Conservation (phyloP, 345 rosid genomes). For the Salix caprea region DNA sequence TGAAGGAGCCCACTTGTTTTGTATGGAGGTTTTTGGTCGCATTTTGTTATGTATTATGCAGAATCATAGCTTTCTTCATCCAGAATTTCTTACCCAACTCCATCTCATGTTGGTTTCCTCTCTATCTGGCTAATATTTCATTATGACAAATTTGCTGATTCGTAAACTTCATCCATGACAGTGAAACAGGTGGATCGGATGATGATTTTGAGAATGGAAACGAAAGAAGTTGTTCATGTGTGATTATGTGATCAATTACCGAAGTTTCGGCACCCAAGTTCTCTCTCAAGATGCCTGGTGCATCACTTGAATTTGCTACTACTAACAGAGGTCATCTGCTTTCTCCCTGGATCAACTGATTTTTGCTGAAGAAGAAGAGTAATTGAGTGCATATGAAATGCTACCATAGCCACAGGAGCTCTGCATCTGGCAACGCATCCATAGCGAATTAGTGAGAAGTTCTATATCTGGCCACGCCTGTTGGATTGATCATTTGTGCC, state of each 20-base stretch:
- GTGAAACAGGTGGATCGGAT: constrained; percentile 56
- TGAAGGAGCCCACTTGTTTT: not conserved
- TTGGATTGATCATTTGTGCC: constrained; percentile 34
- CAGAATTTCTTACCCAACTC: not conserved
- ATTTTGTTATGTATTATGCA: not conserved
- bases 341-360: constrained; percentile 13
- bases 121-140: not conserved
- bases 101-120: not conserved
- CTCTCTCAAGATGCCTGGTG: not conserved
- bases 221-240: constrained; percentile 57
- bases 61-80: not conserved
- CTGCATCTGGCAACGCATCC: constrained; percentile 4
- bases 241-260: constrained; percentile 44
- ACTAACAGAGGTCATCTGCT: constrained; percentile 13
- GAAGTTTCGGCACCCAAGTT: not conserved
- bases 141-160: constrained; percentile 8
- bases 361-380: constrained; percentile 10
- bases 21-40: not conserved
- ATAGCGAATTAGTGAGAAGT: not conserved
- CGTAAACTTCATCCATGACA: constrained; percentile 30
- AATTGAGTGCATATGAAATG: constrained; percentile 7
- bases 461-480: not conserved
- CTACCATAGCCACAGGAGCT: constrained; percentile 16
- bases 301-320: constrained; percentile 9
- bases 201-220: constrained; percentile 50